phyloP scores from a whole-genome alignment of 768 basidiomycete species.

The Chlorophyllum brunneum region DNA sequence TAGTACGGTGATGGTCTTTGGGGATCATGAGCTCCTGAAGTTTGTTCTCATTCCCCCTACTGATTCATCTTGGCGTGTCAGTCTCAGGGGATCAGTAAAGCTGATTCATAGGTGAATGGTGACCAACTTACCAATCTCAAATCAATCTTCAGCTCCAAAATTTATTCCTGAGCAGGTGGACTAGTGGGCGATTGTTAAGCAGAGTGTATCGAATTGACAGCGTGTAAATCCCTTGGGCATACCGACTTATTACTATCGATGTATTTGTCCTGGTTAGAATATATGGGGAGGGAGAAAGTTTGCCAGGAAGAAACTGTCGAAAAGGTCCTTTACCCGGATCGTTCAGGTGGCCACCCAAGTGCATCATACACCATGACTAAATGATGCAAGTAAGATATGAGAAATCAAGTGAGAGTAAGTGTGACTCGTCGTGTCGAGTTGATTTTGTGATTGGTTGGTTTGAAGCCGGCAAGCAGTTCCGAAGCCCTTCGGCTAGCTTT shows the following conservation, averaged over 20 bases:
- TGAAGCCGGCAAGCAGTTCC: not conserved
- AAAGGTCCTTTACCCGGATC: not conserved
- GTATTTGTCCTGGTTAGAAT: not conserved
- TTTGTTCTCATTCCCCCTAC: not conserved
- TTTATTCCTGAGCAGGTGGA: not conserved
- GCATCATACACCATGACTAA: not conserved
- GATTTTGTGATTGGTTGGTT: not conserved
- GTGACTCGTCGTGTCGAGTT: not conserved
- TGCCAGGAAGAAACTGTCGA: not conserved
- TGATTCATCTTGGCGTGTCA: conserved; percentile 1
- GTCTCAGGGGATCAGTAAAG: no score
- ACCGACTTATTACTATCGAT: conserved; percentile 1
- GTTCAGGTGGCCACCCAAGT: not conserved
- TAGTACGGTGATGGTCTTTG: no score
- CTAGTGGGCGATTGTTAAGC: not conserved
- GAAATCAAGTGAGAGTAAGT: not conserved
- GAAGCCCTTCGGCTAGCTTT: not conserved
- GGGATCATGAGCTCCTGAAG: not conserved
- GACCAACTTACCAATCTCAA: not conserved
- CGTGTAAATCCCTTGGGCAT: not conserved
- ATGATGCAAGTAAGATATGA: not conserved
- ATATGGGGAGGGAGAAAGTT: not conserved
- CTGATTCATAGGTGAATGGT: no score
- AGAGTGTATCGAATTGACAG: not conserved
- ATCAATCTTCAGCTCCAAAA: not conserved